phyloP scores from a whole-genome alignment of 2,329 filamentous ascomycete genomes.

The Fusarium annulatum region DNA sequence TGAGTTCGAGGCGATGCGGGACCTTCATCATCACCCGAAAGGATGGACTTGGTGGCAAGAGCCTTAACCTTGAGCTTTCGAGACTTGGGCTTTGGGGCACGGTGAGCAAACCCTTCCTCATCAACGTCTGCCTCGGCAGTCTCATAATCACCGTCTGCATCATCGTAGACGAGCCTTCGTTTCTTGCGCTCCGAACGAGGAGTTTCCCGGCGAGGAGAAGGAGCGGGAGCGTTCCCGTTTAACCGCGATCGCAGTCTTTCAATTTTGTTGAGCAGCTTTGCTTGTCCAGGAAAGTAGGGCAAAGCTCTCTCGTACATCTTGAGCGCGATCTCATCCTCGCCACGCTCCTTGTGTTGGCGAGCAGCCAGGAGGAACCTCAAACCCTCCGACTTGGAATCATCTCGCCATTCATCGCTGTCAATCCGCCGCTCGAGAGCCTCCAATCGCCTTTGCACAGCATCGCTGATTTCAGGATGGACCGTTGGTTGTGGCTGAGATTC shows the following conservation, averaged over 20 bases:
- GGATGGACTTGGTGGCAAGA: constrained; percentile 35
- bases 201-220: constrained; percentile 35
- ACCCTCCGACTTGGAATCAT: constrained; percentile 83
- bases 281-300: constrained; percentile 86
- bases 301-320: constrained; percentile 88
- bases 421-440: constrained; percentile 90
- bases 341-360: constrained; percentile 86
- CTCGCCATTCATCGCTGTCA: constrained; percentile 68
- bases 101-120: constrained; percentile 48
- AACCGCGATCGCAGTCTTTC: constrained; percentile 68
- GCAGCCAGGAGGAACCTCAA: constrained; percentile 89
- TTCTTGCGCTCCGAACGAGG: constrained; percentile 47
- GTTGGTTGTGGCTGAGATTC: constrained; percentile 49
- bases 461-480: constrained; percentile 68
- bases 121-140: constrained; percentile 57
- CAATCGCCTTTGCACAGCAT: constrained; percentile 82
- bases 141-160: constrained; percentile 54
- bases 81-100: constrained; percentile 44
- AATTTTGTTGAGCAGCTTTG: constrained; percentile 79
- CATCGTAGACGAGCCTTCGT: constrained; percentile 43
- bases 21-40: constrained; percentile 55
- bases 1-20: constrained; percentile 66
- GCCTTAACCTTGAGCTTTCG: constrained; percentile 49
- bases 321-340: constrained; percentile 81
- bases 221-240: constrained; percentile 38